phyloP scores from a whole-genome alignment of 148 eudicot species.

The Talinum fruticosum region DNA sequence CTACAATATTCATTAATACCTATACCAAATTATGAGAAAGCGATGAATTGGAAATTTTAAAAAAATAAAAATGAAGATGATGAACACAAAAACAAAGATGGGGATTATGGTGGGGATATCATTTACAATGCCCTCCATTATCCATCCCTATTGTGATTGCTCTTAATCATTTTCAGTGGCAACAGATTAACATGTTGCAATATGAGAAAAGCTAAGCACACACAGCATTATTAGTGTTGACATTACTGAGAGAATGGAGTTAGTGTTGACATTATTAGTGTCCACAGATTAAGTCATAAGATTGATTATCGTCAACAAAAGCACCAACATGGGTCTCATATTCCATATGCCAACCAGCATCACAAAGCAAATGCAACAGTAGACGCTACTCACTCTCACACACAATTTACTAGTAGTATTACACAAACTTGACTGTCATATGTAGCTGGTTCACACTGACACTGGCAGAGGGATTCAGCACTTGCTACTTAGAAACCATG shows the following conservation, averaged over 20 bases:
- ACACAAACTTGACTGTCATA: conserved; percentile 20
- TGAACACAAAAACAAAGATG: too few species aligned
- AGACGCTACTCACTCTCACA: conserved; percentile 16
- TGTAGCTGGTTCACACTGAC: conserved; percentile 8
- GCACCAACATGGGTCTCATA: conserved; percentile 16
- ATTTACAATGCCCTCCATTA: too few species aligned
- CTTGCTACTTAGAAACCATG: conserved; percentile 67
- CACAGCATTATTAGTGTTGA: not conserved
- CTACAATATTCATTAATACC: too few species aligned
- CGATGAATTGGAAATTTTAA: too few species aligned
- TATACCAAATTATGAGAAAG: too few species aligned
- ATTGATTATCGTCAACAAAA: conserved; percentile 22
- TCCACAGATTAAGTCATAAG: conserved; percentile 17
- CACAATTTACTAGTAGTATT: conserved; percentile 1
- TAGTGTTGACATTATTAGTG: not conserved
- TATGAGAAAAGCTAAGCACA: not conserved
- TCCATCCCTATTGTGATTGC: too few species aligned
- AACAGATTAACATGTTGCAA: too few species aligned
- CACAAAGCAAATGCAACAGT: conserved; percentile 24
- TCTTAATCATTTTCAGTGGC: too few species aligned
- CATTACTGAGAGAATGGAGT: not conserved
- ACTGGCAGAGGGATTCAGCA: conserved; percentile 7
- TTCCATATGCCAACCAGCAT: conserved; percentile 30
- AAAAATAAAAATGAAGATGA: too few species aligned
- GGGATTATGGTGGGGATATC: too few species aligned